phyloP scores from a whole-genome alignment of 1,139 yeast genomes.

The Pichia sp. region DNA sequence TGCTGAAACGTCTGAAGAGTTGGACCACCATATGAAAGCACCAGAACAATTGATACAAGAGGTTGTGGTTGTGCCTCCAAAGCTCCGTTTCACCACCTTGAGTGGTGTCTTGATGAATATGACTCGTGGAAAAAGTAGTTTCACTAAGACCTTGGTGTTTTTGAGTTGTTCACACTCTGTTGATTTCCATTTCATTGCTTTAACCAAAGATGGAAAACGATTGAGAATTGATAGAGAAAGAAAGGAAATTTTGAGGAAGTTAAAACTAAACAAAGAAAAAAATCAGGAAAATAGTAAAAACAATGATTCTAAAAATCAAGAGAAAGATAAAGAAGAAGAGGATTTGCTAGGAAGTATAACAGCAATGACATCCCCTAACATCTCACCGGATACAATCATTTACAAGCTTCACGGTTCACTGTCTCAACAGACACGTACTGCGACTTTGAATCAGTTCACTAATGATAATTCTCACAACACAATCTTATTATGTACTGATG shows the following conservation, averaged over 20 bases:
- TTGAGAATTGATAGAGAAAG: conserved; percentile 28
- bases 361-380: conserved; percentile 49
- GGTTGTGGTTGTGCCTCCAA: conserved; percentile 82
- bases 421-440: conserved; percentile 73
- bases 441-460: conserved; percentile 69
- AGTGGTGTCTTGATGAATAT: conserved; percentile 59
- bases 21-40: conserved; percentile 44
- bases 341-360: conserved; percentile 31
- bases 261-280: conserved; percentile 7
- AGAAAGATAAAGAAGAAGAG: conserved; percentile 29
- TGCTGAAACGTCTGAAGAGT: conserved; percentile 31
- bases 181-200: conserved; percentile 77
- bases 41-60: conserved; percentile 89
- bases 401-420: conserved; percentile 89
- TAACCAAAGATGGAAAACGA: conserved; percentile 53
- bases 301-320: background rate
- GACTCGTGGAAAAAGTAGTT: conserved; percentile 30
- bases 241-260: conserved; percentile 14
- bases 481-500: conserved; percentile 80
- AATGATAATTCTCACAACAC: conserved; percentile 34
- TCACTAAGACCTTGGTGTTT: conserved; percentile 70
- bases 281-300: conserved; percentile 20
- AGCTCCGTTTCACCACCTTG: conserved; percentile 76
- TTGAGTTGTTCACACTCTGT: conserved; percentile 96
- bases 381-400: conserved; percentile 43